A percentile compares a stretch with the other conserved stretches of the same genome.
These are phyloP conservation scores for Suillus discolor DNA, from an alignment of 768 basidiomycete species.

Conservation along the genomic window DNA sequence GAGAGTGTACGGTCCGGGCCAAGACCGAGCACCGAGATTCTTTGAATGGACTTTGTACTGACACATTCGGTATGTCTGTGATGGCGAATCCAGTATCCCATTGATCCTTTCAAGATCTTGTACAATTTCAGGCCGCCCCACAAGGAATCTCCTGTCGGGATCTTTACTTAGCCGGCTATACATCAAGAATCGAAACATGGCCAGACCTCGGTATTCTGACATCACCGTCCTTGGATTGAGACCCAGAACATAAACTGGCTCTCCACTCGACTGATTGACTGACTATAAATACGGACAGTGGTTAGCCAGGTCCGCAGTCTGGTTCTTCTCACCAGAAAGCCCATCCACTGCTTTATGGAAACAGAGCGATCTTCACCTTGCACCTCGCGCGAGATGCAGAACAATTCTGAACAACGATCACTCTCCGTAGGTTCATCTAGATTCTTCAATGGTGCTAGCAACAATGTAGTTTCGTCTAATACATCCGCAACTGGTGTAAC, in stretches of 20 bases:
- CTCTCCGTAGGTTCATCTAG: not conserved
- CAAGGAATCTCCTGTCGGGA: not conserved
- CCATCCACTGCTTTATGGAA: not conserved
- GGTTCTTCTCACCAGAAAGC: not conserved
- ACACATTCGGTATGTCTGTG: not conserved
- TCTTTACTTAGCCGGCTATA: not conserved
- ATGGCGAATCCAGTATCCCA: constrained; percentile 1
- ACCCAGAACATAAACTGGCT: not conserved
- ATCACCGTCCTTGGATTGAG: not conserved
- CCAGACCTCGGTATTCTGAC: not conserved
- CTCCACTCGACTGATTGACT: not conserved
- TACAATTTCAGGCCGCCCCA: not conserved
- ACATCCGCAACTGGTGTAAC: not conserved
- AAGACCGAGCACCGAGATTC: not conserved
- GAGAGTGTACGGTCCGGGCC: not conserved
- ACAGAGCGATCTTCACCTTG: not conserved
- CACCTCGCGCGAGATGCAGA: not conserved
- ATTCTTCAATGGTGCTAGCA: not conserved
- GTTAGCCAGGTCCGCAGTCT: not conserved
- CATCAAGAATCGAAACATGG: not conserved
- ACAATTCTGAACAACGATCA: not conserved
- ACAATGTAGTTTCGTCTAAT: not conserved
- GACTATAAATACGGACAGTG: constrained; percentile 2
- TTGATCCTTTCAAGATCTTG: not conserved
- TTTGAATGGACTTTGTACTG: not conserved